A percentile compares a stretch with the other conserved stretches of the same genome.
Evolutionary conservation across 352 stramenopile genomes (phyloP).

Genomic region (Plasmopara muralis): DNA sequence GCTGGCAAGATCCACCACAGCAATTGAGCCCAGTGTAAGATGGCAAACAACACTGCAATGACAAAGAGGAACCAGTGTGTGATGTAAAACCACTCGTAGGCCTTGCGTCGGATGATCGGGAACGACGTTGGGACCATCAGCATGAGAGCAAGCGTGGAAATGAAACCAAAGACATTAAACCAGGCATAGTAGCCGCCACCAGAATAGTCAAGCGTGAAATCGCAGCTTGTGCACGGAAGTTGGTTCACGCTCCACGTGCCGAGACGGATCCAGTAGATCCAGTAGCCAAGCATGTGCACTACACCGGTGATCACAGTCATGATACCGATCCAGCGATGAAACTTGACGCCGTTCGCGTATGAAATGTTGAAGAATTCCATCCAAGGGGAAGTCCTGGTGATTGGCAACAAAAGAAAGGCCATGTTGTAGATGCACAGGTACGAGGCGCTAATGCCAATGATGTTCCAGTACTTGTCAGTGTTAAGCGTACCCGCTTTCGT

Average conservation of each 20-base stretch:
- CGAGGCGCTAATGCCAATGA: constrained; percentile 40
- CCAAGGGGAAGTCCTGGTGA: constrained; percentile 54
- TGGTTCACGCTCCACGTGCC: constrained; percentile 39
- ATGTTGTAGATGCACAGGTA: constrained; percentile 72
- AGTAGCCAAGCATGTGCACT: constrained; percentile 46
- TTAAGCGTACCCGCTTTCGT: constrained; percentile 26
- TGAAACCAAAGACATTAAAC: constrained; percentile 55
- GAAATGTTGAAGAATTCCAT: constrained; percentile 67
- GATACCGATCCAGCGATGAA: constrained; percentile 58
- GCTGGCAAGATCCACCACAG: constrained; percentile 53
- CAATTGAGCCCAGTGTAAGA: constrained; percentile 53
- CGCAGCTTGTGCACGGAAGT: constrained; percentile 43
- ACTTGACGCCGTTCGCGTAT: constrained; percentile 50
- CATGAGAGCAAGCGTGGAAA: constrained; percentile 39
- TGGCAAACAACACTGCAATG: constrained; percentile 43
- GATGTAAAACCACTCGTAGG: constrained; percentile 57
- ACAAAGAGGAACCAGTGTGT: constrained; percentile 51
- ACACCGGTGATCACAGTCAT: constrained; percentile 44
- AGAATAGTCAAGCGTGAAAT: constrained; percentile 34
- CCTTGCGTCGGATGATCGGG: constrained; percentile 42
- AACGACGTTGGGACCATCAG: constrained; percentile 53
- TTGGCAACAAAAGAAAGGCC: constrained; percentile 52
- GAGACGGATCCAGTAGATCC: constrained; percentile 37
- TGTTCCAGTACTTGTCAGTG: constrained; percentile 50
- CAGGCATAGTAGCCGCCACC: constrained; percentile 47